Conservation (phyloP, 768 basidiomycete genomes). For the Gloeostereum incarnatum region DNA sequence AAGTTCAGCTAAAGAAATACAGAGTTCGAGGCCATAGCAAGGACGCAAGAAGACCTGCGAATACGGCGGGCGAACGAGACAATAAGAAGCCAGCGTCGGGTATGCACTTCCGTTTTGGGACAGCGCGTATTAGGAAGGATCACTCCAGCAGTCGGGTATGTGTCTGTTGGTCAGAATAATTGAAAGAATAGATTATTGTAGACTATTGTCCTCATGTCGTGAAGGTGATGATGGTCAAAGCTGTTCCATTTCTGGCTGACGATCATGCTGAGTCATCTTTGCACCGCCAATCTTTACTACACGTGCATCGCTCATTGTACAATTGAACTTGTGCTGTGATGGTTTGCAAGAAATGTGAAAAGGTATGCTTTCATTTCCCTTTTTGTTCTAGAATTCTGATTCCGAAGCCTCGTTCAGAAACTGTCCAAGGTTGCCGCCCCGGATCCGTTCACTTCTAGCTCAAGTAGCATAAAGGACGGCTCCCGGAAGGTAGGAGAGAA, state of each 20-base stretch:
- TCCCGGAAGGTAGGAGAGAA: conserved; percentile 79
- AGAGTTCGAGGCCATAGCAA: conserved; percentile 27
- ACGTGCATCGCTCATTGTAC: conserved; percentile 8
- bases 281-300: no score
- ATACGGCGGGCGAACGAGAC: conserved; percentile 29
- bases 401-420: conserved; percentile 51
- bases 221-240: no score
- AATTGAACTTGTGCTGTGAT: conserved; percentile 24
- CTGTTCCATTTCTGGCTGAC: no score
- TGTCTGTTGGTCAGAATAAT: neutral
- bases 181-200: conserved; percentile 12
- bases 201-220: conserved; percentile 3
- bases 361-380: conserved; percentile 28
- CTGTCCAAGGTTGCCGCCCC: conserved; percentile 85
- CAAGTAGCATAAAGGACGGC: conserved; percentile 69
- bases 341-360: conserved; percentile 87
- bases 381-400: conserved; percentile 9
- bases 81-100: conserved; percentile 43
- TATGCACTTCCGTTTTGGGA: conserved; percentile 24
- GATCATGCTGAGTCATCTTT: no score
- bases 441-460: conserved; percentile 74
- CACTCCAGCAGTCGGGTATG: conserved; percentile 24
- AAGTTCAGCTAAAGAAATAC: conserved; percentile 23
- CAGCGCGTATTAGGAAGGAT: conserved; percentile 23
- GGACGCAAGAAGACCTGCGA: conserved; percentile 22